A percentile compares a stretch with the other conserved stretches of the same genome.
Conservation (phyloP, 2,329 filamentous ascomycete species). For the Colletotrichum theobromicola region DNA sequence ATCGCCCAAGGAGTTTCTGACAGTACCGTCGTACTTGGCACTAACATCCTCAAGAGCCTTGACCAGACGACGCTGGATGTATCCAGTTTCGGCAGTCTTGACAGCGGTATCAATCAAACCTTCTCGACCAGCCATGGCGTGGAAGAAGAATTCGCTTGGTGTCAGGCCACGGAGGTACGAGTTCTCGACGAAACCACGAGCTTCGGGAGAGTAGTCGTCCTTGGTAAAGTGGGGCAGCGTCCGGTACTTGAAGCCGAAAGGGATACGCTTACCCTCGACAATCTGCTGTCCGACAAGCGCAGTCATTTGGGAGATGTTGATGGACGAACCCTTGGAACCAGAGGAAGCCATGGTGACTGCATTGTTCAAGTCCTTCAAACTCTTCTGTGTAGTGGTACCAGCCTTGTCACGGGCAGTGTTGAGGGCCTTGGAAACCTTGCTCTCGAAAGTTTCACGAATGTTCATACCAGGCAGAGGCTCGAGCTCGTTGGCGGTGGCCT, state of each 20-base stretch:
- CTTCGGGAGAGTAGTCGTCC: constrained; percentile 97
- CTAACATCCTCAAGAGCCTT: constrained; percentile 98
- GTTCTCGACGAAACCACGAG: constrained; percentile 97
- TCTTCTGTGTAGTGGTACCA: constrained; percentile 89
- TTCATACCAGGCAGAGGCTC: constrained; percentile 99
- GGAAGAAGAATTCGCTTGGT: constrained; percentile 98
- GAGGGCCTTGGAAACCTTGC: constrained; percentile 90
- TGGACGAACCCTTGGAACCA: constrained; percentile 97
- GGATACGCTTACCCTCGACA: constrained; percentile 98
- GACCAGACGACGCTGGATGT: constrained; percentile 97
- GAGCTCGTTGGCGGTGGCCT: constrained; percentile 84
- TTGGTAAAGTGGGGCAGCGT: constrained; percentile 98
- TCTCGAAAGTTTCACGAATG: constrained; percentile 97
- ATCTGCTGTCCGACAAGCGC: constrained; percentile 97
- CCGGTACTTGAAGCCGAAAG: constrained; percentile 98
- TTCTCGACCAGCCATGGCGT: constrained; percentile 99
- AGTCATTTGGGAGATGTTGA: constrained; percentile 99
- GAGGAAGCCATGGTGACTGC: constrained; percentile 95
- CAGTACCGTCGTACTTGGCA: constrained; percentile 96
- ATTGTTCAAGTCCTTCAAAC: constrained; percentile 95
- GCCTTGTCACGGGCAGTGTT: constrained; percentile 97
- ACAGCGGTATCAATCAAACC: constrained; percentile 99
- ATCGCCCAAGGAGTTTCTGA: constrained; percentile 95
- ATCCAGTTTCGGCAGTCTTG: constrained; percentile 98
- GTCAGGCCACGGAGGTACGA: constrained; percentile 96